A percentile compares a stretch with the other conserved stretches of the same genome.
Conservation (phyloP, 768 basidiomycete species). For the Agaricus subrufescens region DNA sequence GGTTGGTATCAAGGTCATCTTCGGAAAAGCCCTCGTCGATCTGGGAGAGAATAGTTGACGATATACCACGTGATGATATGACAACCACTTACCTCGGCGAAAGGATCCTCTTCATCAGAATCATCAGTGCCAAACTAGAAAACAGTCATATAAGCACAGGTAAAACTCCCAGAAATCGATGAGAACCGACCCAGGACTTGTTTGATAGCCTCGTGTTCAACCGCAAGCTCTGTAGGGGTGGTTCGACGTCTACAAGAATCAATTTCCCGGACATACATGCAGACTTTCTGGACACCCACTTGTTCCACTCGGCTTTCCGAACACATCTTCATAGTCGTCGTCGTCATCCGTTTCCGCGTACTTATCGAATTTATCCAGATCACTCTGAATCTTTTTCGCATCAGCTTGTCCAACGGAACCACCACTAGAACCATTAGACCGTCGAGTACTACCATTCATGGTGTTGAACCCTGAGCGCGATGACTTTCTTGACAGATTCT, state of each 20-base stretch:
- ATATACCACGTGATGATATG: neutral
- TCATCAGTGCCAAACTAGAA: slow-evolving; percentile 73
- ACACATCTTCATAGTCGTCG: slow-evolving; percentile 95
- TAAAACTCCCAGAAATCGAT: neutral
- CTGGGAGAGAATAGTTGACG: slow-evolving; percentile 27
- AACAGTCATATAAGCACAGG: neutral
- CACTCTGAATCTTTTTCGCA: slow-evolving; percentile 49
- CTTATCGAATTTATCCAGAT: slow-evolving; percentile 83
- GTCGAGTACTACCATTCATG: slow-evolving; percentile 18
- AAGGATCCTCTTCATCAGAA: slow-evolving; percentile 92
- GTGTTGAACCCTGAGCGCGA: slow-evolving; percentile 44
- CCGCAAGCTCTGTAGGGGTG: slow-evolving; percentile 70
- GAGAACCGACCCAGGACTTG: slow-evolving; percentile 72
- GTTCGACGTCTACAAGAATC: slow-evolving; percentile 41
- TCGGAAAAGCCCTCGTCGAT: slow-evolving; percentile 93
- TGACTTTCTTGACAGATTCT: slow-evolving; percentile 44
- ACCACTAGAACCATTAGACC: slow-evolving; percentile 24
- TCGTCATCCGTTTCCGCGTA: slow-evolving; percentile 77
- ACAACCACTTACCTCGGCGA: slow-evolving; percentile 66
- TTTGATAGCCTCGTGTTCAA: slow-evolving; percentile 84
- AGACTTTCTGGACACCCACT: slow-evolving; percentile 37
- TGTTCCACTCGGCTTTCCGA: slow-evolving; percentile 69
- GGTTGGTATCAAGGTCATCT: slow-evolving; percentile 87
- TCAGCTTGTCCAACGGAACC: slow-evolving; percentile 65
- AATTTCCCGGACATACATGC: no score